These are phyloP conservation scores for Epipyxis sp. DNA, from an alignment of 108 stramenopile genomes.

Conservation along the genomic window DNA sequence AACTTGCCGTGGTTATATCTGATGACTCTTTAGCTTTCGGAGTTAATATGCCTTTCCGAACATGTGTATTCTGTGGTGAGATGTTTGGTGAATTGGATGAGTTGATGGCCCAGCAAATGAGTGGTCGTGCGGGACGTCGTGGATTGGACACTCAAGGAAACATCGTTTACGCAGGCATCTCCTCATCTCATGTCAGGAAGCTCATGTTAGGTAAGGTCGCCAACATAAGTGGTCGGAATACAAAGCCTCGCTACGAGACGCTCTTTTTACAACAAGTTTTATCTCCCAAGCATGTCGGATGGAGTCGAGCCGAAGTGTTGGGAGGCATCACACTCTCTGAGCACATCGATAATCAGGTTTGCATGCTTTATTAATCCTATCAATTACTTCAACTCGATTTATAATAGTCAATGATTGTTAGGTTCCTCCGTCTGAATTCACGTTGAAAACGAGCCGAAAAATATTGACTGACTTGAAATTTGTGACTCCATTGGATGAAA, in stretches of 20 bases:
- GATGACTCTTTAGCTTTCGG: conserved; percentile 97
- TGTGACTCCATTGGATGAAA: neutral
- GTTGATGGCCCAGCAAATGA: conserved; percentile 98
- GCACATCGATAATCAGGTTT: neutral
- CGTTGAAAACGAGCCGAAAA: neutral
- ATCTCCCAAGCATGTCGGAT: neutral
- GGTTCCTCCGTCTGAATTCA: neutral
- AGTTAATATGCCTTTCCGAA: conserved; percentile 99
- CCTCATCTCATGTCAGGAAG: conserved; percentile 89
- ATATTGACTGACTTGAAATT: conserved; percentile 4
- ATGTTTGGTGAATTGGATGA: conserved; percentile 83
- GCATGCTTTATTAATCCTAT: no score
- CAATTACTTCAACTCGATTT: no score
- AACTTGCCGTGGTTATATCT: conserved; percentile 94
- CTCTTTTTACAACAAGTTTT: conserved; percentile 12
- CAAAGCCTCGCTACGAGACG: conserved; percentile 64
- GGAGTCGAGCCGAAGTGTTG: neutral
- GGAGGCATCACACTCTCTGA: neutral
- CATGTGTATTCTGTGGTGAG: conserved; percentile 94
- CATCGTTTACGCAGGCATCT: conserved; percentile 92
- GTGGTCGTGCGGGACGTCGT: conserved; percentile 95
- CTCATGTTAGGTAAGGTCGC: conserved; percentile 97
- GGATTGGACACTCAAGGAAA: conserved; percentile 99
- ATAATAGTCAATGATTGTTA: no score
- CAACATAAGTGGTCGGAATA: conserved; percentile 86